Percentiles rank a stretch among this genome's conserved stretches.
These are phyloP conservation scores for Suillus weaverae DNA, from an alignment of 768 basidiomycete species.

Conservation along the genomic window DNA sequence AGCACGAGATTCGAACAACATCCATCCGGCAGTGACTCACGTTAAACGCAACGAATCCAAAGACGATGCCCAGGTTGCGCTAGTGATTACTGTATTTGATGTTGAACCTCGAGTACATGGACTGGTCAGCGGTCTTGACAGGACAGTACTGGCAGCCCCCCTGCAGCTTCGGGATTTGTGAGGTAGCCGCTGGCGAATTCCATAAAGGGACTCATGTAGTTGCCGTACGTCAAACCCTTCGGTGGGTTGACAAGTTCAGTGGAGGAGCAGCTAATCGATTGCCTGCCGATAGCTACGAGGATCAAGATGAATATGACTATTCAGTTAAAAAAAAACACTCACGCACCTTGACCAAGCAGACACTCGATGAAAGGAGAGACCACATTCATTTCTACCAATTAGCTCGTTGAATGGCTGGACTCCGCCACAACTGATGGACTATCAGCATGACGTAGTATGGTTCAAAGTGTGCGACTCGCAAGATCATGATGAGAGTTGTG, in stretches of 20 bases:
- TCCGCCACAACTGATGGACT: constrained; percentile 46
- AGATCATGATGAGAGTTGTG: constrained; percentile 58
- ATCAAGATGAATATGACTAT: neutral
- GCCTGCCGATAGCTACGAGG: constrained; percentile 48
- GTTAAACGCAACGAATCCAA: constrained; percentile 43
- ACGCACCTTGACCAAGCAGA: constrained; percentile 46
- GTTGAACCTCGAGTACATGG: constrained; percentile 46
- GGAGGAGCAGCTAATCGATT: constrained; percentile 52
- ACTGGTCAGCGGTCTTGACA: constrained; percentile 54
- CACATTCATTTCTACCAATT: constrained; percentile 77
- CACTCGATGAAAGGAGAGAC: constrained; percentile 55
- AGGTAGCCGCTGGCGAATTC: constrained; percentile 46
- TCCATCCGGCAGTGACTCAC: constrained; percentile 31
- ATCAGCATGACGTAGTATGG: neutral
- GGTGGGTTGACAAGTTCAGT: constrained; percentile 60
- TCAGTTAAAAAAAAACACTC: neutral
- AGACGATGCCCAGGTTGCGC: constrained; percentile 48
- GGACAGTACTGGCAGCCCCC: constrained; percentile 54
- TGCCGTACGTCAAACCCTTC: constrained; percentile 44
- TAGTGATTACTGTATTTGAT: constrained; percentile 54
- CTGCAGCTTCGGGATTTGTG: constrained; percentile 36
- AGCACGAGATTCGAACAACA: neutral
- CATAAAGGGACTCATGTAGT: constrained; percentile 47
- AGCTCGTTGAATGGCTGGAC: constrained; percentile 57
- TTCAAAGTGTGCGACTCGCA: constrained; percentile 19